Evolutionary conservation across 805 yeast species (phyloP).

Genomic region (Metschnikowia gruessii): DNA sequence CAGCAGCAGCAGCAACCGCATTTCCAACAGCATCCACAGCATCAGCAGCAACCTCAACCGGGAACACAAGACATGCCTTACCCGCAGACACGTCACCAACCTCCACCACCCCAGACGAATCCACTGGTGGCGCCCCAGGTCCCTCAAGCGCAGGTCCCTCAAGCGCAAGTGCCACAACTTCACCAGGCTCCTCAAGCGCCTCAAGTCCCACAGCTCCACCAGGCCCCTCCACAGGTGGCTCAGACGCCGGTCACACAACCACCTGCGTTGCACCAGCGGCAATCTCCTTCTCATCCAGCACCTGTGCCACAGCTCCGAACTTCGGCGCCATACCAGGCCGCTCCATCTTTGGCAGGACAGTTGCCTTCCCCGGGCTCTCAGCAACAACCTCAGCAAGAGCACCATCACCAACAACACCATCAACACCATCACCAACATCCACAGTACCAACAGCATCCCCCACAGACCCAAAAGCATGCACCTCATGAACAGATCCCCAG

Average conservation of each 20-base stretch:
- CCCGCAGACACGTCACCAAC: conserved; percentile 15
- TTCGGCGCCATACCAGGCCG: background rate
- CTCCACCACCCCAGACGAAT: conserved; percentile 16
- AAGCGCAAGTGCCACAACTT: no score
- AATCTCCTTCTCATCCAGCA: conserved; percentile 16
- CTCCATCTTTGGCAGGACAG: background rate
- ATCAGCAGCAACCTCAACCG: conserved; percentile 8
- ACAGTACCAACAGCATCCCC: no score
- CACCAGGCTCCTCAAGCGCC: no score
- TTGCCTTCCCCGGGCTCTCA: background rate
- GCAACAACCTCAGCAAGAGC: background rate
- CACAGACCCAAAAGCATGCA: background rate
- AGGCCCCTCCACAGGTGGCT: conserved; percentile 11
- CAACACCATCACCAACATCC: no score
- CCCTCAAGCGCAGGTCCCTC: no score
- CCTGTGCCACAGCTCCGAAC: conserved; percentile 10
- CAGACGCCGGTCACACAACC: conserved; percentile 3
- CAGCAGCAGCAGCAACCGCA: conserved; percentile 1
- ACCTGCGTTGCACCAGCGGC: background rate
- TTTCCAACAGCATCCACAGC: background rate
- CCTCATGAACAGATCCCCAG: background rate
- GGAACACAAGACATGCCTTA: conserved; percentile 7
- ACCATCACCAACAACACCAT: background rate
- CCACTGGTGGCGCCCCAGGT: background rate
- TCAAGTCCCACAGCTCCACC: no score